Evolutionary conservation across 176 grass and related monocot species (phyloP).

Genomic region (Oropetium thomaeum): DNA sequence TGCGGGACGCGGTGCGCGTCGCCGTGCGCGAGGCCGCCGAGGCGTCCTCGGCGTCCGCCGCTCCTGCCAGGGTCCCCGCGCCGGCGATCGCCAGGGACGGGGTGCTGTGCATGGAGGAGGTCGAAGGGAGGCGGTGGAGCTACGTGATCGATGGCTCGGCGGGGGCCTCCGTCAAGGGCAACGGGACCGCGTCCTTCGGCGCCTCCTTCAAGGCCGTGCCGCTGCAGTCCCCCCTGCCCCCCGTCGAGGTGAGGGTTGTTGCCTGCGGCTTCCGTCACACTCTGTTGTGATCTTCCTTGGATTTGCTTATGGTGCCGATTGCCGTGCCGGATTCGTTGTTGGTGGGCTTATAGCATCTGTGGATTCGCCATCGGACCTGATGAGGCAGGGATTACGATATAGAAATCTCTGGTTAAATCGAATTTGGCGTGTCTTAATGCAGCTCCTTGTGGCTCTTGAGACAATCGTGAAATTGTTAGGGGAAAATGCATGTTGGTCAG

Average conservation of each 20-base stretch:
- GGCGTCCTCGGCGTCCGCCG: constrained; percentile 11
- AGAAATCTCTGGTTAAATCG: not conserved
- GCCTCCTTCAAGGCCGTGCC: constrained; percentile 61
- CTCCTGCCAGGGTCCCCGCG: constrained; percentile 35
- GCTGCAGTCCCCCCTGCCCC: constrained; percentile 68
- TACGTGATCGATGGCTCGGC: constrained; percentile 61
- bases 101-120: constrained; percentile 80
- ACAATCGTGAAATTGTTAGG: not conserved
- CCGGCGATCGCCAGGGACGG: constrained; percentile 32
- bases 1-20: constrained; percentile 55
- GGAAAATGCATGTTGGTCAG: not conserved
- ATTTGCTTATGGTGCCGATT: constrained; percentile 13
- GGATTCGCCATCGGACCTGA: not conserved
- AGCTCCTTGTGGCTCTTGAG: not conserved
- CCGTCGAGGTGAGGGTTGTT: constrained; percentile 56
- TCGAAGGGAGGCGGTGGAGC: constrained; percentile 82
- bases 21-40: constrained; percentile 36
- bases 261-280: not conserved
- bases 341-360: not conserved
- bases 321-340: not conserved
- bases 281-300: not conserved
- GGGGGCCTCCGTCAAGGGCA: constrained; percentile 28
- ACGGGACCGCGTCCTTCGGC: constrained; percentile 35
- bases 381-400: not conserved
- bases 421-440: not conserved